Evolutionary conservation across 108 stramenopile genomes (phyloP), one percentile per base, ranked within the genome.

Genomic region (Hondaea fermentalgiana): DNA sequence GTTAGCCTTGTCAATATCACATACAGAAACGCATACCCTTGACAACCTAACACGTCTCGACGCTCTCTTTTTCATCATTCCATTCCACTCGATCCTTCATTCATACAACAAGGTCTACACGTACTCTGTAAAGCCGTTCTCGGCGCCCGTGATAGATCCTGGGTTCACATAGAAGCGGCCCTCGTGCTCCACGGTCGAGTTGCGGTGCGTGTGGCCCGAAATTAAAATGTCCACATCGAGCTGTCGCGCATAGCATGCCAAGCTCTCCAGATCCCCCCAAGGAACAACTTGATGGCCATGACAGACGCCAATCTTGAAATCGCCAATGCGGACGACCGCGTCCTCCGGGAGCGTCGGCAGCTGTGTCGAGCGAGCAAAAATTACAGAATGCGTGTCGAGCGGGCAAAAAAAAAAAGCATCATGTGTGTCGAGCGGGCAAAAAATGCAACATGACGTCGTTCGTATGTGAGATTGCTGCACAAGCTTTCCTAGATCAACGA

Each of bases 231-330:
- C 99, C 4, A 96, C 96, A 60, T 96, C 95, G 83, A 98, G 89
- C 60, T 95, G 55, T 49, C 72, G 76, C 87, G 96, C 88, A 60
- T 93, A 87, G 93, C 95, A 92, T 17, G 94, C 93, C 71, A 97
- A 88, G 2, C 97, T 96, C 35, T 91, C 90, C 5, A 93, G 88
- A 49, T 95, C 95, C 17, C 96, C 96, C 93, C 95, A 95, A 0
- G 99, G 98, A 5, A 97, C 89, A 23, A 98, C 89, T 72, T 97
- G 97, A 93, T 98, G 97, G 4, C 97, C 97, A 87, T 99, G 98
- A 45, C 97, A 93, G 21, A 99, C 88, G 2, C 98, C 99, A 59
- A 99, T 96, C 10, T 96, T 94, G 90, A 99, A 98, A 42, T 95
- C 87, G 19, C 99, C 99, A 25, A 99, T 95, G 47, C 93, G 92